Evolutionary conservation across 345 rosid genomes (phyloP).

Genomic region (Murraya paniculata): DNA sequence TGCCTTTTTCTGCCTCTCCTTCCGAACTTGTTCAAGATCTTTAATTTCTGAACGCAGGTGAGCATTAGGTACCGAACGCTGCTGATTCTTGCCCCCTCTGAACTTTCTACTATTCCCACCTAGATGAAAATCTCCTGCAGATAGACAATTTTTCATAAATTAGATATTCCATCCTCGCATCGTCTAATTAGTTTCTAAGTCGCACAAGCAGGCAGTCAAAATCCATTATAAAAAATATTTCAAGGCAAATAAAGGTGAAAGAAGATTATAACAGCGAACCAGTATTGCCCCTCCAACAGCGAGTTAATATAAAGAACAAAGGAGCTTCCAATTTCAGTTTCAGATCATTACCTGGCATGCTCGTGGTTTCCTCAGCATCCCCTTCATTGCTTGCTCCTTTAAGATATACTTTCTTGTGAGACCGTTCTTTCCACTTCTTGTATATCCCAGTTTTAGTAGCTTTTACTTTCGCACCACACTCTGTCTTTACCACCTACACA

Average conservation of each 20-base stretch:
- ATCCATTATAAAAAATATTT: neutral
- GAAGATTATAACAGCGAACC: neutral
- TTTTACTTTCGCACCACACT: slow-evolving; percentile 82
- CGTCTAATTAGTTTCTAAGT: neutral
- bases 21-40: slow-evolving; percentile 84
- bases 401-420: slow-evolving; percentile 59
- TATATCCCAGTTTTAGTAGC: slow-evolving; percentile 76
- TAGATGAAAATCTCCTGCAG: slow-evolving; percentile 35
- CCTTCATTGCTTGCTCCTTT: slow-evolving; percentile 46
- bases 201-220: neutral
- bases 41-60: slow-evolving; percentile 83
- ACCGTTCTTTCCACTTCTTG: slow-evolving; percentile 81
- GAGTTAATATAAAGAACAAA: neutral
- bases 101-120: slow-evolving; percentile 37
- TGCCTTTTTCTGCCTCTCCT: slow-evolving; percentile 81
- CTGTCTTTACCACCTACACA: slow-evolving; percentile 80
- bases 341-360: slow-evolving; percentile 45
- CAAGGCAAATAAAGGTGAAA: neutral
- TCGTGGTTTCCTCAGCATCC: slow-evolving; percentile 34
- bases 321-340: slow-evolving; percentile 1
- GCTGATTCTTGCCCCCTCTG: slow-evolving; percentile 47
- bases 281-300: neutral
- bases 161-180: neutral
- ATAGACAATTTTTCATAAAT: neutral
- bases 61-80: slow-evolving; percentile 57